Conservation (phyloP, 495 filamentous ascomycete genomes). For the Chaetomium fimeti region DNA sequence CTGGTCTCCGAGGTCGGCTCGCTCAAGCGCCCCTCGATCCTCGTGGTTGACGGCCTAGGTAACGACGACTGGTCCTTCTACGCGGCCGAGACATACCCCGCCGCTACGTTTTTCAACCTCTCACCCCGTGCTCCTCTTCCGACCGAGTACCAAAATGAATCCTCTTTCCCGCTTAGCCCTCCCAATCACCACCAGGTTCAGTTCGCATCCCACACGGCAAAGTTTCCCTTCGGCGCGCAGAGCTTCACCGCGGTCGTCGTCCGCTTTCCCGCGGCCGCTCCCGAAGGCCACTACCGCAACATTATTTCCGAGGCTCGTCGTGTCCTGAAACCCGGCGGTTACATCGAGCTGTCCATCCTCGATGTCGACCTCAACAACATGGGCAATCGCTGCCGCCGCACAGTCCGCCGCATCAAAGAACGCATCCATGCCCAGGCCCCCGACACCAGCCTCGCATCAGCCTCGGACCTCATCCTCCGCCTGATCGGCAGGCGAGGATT, state of each 20-base stretch:
- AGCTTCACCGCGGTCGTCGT: slow-evolving; percentile 85
- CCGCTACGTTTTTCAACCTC: slow-evolving; percentile 81
- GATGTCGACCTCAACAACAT: slow-evolving; percentile 87
- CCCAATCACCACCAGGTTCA: slow-evolving; percentile 84
- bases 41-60: slow-evolving; percentile 86
- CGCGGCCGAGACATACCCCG: slow-evolving; percentile 85
- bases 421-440: slow-evolving; percentile 60
- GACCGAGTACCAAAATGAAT: slow-evolving; percentile 35
- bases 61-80: slow-evolving; percentile 97
- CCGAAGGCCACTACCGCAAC: slow-evolving; percentile 72
- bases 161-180: slow-evolving; percentile 58
- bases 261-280: slow-evolving; percentile 76
- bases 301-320: slow-evolving; percentile 85
- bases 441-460: slow-evolving; percentile 66
- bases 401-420: slow-evolving; percentile 75
- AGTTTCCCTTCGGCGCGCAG: slow-evolving; percentile 83
- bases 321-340: slow-evolving; percentile 85
- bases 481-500: slow-evolving; percentile 78
- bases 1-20: slow-evolving; percentile 52
- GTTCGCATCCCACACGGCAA: slow-evolving; percentile 61
- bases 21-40: slow-evolving; percentile 61
- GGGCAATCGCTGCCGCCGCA: slow-evolving; percentile 70
- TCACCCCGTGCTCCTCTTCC: slow-evolving; percentile 52
- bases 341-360: slow-evolving; percentile 80
- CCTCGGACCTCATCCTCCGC: slow-evolving; percentile 74